Evolutionary conservation across 2,329 filamentous ascomycete genomes (phyloP).

Genomic region (Xylariaceae sp.): DNA sequence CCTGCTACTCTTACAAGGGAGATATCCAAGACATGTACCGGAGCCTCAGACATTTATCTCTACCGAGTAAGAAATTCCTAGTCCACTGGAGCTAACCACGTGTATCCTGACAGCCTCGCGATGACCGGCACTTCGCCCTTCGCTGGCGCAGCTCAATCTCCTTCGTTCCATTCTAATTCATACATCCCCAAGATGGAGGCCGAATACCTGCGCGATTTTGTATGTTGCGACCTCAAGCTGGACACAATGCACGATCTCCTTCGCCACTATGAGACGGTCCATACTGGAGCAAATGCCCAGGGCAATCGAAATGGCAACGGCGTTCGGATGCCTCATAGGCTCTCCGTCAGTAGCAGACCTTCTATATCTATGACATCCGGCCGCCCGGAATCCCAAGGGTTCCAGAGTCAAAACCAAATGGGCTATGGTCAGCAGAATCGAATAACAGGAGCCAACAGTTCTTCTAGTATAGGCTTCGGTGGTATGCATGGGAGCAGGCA

Average conservation of each 20-base stretch:
- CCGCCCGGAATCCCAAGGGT: constrained; percentile 40
- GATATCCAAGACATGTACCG: constrained; percentile 22
- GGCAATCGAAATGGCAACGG: constrained; percentile 37
- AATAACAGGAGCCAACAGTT: constrained; percentile 28
- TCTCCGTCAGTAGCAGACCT: constrained; percentile 41
- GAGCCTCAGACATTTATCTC: constrained; percentile 28
- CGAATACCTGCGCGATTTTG: constrained; percentile 97
- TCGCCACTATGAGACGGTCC: constrained; percentile 95
- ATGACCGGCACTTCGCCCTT: constrained; percentile 98
- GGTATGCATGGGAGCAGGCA: constrained; percentile 51
- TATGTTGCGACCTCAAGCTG: constrained; percentile 88
- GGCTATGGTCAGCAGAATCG: constrained; percentile 41
- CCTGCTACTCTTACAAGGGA: not conserved
- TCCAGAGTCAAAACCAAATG: constrained; percentile 37
- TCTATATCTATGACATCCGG: constrained; percentile 38
- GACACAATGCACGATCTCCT: constrained; percentile 93
- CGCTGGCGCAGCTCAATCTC: constrained; percentile 77
- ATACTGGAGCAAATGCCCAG: constrained; percentile 71
- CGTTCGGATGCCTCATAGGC: constrained; percentile 40
- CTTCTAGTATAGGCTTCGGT: constrained; percentile 37
- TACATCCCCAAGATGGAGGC: constrained; percentile 96
- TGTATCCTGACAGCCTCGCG: constrained; percentile 71
- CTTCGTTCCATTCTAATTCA: constrained; percentile 94
- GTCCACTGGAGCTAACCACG: constrained; percentile 33
- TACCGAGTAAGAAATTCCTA: constrained; percentile 16